Evolutionary conservation across 345 rosid genomes (phyloP).

Genomic region (Pistacia atlantica): DNA sequence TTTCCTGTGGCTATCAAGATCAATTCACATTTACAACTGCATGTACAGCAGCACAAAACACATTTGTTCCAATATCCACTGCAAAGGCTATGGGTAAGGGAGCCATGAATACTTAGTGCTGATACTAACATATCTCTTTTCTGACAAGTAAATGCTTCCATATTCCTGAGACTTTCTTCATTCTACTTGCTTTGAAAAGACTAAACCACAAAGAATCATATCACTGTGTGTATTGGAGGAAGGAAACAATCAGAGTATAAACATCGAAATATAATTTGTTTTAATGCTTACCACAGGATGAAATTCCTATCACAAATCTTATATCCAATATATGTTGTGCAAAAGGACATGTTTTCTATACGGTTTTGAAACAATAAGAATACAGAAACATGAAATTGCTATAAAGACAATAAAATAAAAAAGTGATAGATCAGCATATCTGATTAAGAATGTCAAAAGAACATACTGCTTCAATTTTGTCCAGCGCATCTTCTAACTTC

Average conservation of each 20-base stretch:
- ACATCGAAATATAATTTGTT: background rate
- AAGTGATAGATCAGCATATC: background rate
- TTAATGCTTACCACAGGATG: background rate
- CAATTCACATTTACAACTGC: background rate
- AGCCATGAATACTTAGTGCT: background rate
- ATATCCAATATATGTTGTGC: background rate
- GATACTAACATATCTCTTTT: background rate
- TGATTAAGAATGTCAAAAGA: background rate
- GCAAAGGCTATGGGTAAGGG: background rate
- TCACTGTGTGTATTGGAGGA: no score
- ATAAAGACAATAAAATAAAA: no score
- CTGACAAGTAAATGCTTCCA: background rate
- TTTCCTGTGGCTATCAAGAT: background rate
- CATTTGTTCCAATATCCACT: background rate
- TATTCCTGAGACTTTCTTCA: background rate
- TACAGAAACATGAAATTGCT: background rate
- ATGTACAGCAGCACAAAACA: background rate
- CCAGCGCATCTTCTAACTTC: conserved; percentile 34
- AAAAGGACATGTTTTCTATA: background rate
- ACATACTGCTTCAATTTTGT: conserved; percentile 38
- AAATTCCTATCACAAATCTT: background rate
- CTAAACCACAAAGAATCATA: background rate
- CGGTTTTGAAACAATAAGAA: background rate
- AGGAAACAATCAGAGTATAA: background rate
- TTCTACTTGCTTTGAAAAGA: background rate